Percentiles rank a stretch among this genome's conserved stretches.
phyloP scores from a whole-genome alignment of 345 rosid genomes.

The Schrenkiella parvula region DNA sequence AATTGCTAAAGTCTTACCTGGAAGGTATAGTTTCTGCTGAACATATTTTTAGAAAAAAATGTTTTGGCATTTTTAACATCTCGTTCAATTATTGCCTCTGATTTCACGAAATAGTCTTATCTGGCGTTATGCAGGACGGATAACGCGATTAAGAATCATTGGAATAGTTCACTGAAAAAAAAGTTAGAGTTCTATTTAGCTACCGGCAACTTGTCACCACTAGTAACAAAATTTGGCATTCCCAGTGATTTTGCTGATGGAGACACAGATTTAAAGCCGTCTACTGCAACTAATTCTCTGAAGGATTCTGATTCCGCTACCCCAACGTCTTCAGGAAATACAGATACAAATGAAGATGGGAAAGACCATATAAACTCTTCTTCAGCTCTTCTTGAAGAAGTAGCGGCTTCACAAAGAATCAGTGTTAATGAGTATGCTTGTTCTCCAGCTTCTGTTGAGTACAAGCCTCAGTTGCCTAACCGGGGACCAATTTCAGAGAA shows the following conservation, averaged over 20 bases:
- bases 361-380: constrained; percentile 46
- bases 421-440: constrained; percentile 43
- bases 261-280: constrained; percentile 21
- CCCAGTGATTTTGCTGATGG: constrained; percentile 15
- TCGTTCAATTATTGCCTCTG: background rate
- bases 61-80: background rate
- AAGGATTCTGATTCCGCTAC: constrained; percentile 54
- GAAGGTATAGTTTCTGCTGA: constrained; percentile 56
- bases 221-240: constrained; percentile 38
- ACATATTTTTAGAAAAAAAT: constrained; percentile 25
- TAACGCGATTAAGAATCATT: constrained; percentile 91
- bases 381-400: constrained; percentile 39
- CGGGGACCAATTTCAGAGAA: constrained; percentile 32
- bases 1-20: constrained; percentile 86
- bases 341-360: constrained; percentile 50
- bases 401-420: constrained; percentile 41
- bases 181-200: constrained; percentile 75
- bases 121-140: constrained; percentile 61
- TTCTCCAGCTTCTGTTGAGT: constrained; percentile 49
- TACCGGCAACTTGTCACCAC: constrained; percentile 63
- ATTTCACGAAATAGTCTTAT: background rate
- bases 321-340: constrained; percentile 55
- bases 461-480: constrained; percentile 30
- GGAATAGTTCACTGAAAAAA: constrained; percentile 98
- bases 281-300: constrained; percentile 18